Evolutionary conservation across 2,329 filamentous ascomycete species (phyloP), one percentile per base, ranked within the genome.

Genomic region (Hymenoscyphus albidus): DNA sequence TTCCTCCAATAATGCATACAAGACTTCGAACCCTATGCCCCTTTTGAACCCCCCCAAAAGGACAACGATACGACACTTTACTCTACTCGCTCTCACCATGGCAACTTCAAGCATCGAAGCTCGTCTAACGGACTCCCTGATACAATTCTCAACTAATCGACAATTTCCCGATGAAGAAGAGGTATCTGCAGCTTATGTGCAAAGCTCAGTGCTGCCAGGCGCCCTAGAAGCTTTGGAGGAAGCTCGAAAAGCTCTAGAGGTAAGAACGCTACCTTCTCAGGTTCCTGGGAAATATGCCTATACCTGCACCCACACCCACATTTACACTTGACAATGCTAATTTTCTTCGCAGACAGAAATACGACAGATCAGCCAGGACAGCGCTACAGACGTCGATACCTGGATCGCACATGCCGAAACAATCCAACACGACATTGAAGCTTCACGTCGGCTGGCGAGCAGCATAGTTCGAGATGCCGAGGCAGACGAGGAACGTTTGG

Each of bases 361-460:
- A 65, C 89, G 88, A 69, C 77, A 80, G 27, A 85, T 95, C 67
- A 96, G 93, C 77, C 85, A 87, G 73, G 87, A 92, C 69, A 90
- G 88, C 18, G 90, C 88, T 64, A 85, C 88, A 48, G 90, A 96
- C 72, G 89, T 97, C 60, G 90, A 92, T 74, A 85, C 88, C 61
- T 98, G 94, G 94, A 91, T 96, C 64, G 80, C 83, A 61, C 92
- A 95, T 76, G 92, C 93, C 58, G 92, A 92, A 77, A 86, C 88
- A 61, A 84, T 97, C 7, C 92, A 96, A 76, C 85, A 88, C 67
- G 94, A 97, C 74, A 94, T 97, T 69, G 86, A 91, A 72, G 85
- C 86, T 58, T 94, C 92, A 31, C 89, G 92, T 72, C 83, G 85
- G 16, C 88, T 93, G 42, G 93, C 94, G 27, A 88, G 88, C 72